Conservation (phyloP, 306 rosid genomes). For the Glycine latifolia region DNA sequence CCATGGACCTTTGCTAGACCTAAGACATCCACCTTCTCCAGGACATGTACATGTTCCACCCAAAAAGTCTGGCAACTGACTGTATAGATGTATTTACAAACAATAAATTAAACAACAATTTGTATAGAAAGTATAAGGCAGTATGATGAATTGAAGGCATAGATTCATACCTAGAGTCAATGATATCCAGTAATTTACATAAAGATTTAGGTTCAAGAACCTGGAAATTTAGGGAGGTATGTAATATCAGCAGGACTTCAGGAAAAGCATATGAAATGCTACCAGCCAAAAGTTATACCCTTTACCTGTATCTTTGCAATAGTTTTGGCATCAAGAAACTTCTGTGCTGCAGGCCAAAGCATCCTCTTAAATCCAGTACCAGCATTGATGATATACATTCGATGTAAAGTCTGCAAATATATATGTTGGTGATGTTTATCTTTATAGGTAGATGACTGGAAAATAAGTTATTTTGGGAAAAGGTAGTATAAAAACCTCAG, state of each 20-base stretch:
- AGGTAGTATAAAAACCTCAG: slow-evolving; percentile 65
- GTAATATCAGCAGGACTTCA: slow-evolving; percentile 32
- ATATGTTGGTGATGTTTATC: slow-evolving; percentile 15
- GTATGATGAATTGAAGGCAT: not conserved
- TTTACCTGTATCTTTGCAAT: slow-evolving; percentile 82
- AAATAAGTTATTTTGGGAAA: slow-evolving; percentile 31
- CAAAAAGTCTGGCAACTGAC: slow-evolving; percentile 87
- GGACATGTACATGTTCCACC: slow-evolving; percentile 83
- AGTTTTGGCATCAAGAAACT: slow-evolving; percentile 80
- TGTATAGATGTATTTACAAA: slow-evolving; percentile 47
- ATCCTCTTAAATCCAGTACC: slow-evolving; percentile 85
- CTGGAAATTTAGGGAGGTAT: slow-evolving; percentile 48
- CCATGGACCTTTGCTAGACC: slow-evolving; percentile 90
- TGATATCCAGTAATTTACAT: slow-evolving; percentile 68
- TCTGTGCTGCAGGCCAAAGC: slow-evolving; percentile 93
- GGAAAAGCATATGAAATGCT: slow-evolving; percentile 12
- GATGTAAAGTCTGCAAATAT: slow-evolving; percentile 72
- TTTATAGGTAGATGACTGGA: not conserved
- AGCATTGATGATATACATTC: slow-evolving; percentile 86
- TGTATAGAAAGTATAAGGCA: not conserved
- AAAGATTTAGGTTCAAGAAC: slow-evolving; percentile 74
- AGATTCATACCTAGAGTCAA: slow-evolving; percentile 69
- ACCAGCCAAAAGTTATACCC: slow-evolving; percentile 13
- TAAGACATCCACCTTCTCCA: slow-evolving; percentile 80
- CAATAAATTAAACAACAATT: slow-evolving; percentile 21